Base-by-base conservation (phyloP, 2,329 filamentous ascomycete genomes). In the Neobulgaria alba region DNA sequence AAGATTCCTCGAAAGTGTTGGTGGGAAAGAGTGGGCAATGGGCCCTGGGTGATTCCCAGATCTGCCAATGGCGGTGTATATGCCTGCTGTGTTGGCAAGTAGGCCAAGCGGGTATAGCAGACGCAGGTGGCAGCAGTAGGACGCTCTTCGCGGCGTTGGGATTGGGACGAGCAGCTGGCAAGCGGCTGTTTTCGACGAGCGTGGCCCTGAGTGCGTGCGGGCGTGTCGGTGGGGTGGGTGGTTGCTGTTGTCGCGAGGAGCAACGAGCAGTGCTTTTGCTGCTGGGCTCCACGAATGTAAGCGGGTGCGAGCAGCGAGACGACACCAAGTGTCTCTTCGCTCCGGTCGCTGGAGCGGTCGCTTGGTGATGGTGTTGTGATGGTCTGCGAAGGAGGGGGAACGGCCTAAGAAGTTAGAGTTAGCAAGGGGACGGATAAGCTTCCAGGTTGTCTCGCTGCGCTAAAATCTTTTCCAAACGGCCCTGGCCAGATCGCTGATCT, bases 1-100 rank as follows among this genome's bases (percentile, higher is more conserved):
- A 55, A 58, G 53, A 56, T 45, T 54, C 55, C 50, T 50, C 42
- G 38, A 36, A 14, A 33, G 23, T 7, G 23, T 26, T 7, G 33
- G 15, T 38, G 21, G 42, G 34, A 43, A 10, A 38, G 45, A 32
- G 43, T 38, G 45, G 44, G 40, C 32, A 34, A 31, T 29, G 39
- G 17, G 39, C 34, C n/a, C 7, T 17, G 29, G 18, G 20, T 26
- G 20, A 32, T 19, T 26, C 23, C 23, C 23, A 12, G 12, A 12
- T n/a, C n/a, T 26, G 23, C 23, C 23, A 26, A 26, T 26, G 23
- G 23, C 23, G 23, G 23, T 26, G 23, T 7, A 26, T 7, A 12
- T 7, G 23, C 12, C 7, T 26, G 23, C 7, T 7, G 7, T 26
- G 23, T 12, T 26, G 23, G 23, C 23, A 26, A 12, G 12, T 26